A percentile compares a stretch with the other conserved stretches of the same genome.
Conservation (phyloP, 495 filamentous ascomycete species). For the Talaromyces nanjingensis region DNA sequence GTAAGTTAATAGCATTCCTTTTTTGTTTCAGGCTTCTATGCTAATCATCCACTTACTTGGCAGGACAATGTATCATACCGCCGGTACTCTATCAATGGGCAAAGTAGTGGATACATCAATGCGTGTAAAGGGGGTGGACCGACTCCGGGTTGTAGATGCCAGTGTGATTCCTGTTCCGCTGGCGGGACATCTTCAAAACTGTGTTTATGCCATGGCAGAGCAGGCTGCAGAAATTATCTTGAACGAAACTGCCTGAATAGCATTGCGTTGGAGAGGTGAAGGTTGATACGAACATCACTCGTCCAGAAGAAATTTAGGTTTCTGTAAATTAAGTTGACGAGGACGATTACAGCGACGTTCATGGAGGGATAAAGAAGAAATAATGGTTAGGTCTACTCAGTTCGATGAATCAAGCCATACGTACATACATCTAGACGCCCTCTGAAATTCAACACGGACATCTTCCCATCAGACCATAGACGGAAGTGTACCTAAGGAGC, state of each 20-base stretch:
- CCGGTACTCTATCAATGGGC: conserved; percentile 59
- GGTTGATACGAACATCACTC: background rate
- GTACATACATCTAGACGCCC: background rate
- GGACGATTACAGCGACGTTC: background rate
- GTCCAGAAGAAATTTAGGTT: background rate
- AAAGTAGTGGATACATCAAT: conserved; percentile 50
- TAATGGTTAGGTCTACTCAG: no score
- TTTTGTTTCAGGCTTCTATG: background rate
- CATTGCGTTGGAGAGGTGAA: background rate
- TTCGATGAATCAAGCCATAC: background rate
- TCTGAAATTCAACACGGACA: no score
- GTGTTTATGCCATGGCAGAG: conserved; percentile 31
- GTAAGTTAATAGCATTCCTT: background rate
- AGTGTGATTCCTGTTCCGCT: conserved; percentile 54
- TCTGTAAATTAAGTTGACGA: background rate
- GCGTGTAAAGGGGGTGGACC: conserved; percentile 46
- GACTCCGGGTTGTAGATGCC: conserved; percentile 56
- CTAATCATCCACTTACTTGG: background rate
- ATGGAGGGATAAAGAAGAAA: no score
- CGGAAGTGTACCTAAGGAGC: no score
- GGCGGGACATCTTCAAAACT: conserved; percentile 30
- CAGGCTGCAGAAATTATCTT: conserved; percentile 9
- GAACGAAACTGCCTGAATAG: background rate
- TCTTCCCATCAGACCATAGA: no score
- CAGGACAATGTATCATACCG: conserved; percentile 34